Base-by-base conservation (phyloP, 2,329 filamentous ascomycete species). In the Paecilomyces dactylethromorphus region DNA sequence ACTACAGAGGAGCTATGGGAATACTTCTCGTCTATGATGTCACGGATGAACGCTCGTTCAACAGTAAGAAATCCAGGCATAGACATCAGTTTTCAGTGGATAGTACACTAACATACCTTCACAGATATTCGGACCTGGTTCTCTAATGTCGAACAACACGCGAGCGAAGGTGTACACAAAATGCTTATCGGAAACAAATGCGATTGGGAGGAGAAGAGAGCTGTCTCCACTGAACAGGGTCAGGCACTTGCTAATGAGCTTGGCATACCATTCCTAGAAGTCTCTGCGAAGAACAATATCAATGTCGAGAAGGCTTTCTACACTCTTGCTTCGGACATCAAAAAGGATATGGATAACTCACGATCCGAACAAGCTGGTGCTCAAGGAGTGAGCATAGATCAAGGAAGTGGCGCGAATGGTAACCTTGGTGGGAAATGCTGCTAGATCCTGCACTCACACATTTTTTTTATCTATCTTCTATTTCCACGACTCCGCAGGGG, bases 161-260 rank as follows among this genome's bases (percentile, higher is more conserved):
- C 94, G 60, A 96, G 91, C 69, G 94, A 97, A 80, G 94, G 94
- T 70, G 94, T 99, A 73, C 97, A 97, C 86, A 99, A 97, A 84
- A 97, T 99, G 73, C 85, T 99, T 66, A 97, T 99, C 67, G 94
- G 94, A 75, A 99, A 99, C 85, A 99, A 99, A 81, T 99, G 94
- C 80, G 94, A 99, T 79, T 97, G 94, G 94, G 94, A 97, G 78
- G 94, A 99, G 80, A 97, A 97, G 84, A 89, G 94, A 67, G 92
- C 90, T 58, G 90, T 99, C 50, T 92, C 91, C 55, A 96, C 90
- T 60, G 92, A 97, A 76, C 89, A 92, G 72, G 94, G 94, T 68
- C 92, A 99, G 77, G 88, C 88, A 65, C 85, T 99, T 58, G 94
- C 94, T 60, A 90, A 96, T 78, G 94, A 97, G 78, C 87, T 99